Evolutionary conservation across 345 rosid genomes (phyloP), one percentile per base, ranked within the genome.

Genomic region (Combretum micranthum): DNA sequence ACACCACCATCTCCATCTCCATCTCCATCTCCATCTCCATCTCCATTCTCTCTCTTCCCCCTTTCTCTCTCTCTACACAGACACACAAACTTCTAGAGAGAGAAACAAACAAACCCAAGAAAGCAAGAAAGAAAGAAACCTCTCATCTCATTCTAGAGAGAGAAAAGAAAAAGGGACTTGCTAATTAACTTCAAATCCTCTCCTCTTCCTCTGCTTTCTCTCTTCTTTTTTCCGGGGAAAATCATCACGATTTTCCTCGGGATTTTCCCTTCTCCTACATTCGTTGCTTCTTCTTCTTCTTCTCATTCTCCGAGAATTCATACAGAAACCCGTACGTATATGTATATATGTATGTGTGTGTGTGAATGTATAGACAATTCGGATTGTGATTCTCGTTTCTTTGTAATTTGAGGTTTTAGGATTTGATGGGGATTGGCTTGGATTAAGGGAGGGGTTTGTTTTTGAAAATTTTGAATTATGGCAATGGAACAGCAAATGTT

Each of bases 401-500:
- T 32, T 6, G 9, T 57, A 18, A 18, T 39, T 20, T 20, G 47
- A 7, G 54, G 22, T 17, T 62, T 20, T n/a, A n/a, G 12, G 52
- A 44, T 19, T 62, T 44, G 19, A 13, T 3, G 20, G 23, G 52
- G 57, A 17, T 2, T 15, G 65, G 26, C 9, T 61, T 37, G 15
- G 53, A 12, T 2, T 50, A 32, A 1, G n/a, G n/a, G n/a, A 12
- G 60, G 52, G 18, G 53, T 20, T 58, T 62, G 55, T 15, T 56
- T 26, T 47, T 43, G 15, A 19, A n/a, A n/a, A 22, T 5, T 67
- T 44, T 21, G 66, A 56, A 51, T 12, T 19, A 42, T 46, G 42
- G 57, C 57, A 25, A 55, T 19, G 76, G 77, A 64, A 62, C 80
- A 77, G 62, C 83, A 71, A 59, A 73, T 8, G 53, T 61, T 70